phyloP scores from a whole-genome alignment of 352 stramenopile species.

The Phytophthora europaea region DNA sequence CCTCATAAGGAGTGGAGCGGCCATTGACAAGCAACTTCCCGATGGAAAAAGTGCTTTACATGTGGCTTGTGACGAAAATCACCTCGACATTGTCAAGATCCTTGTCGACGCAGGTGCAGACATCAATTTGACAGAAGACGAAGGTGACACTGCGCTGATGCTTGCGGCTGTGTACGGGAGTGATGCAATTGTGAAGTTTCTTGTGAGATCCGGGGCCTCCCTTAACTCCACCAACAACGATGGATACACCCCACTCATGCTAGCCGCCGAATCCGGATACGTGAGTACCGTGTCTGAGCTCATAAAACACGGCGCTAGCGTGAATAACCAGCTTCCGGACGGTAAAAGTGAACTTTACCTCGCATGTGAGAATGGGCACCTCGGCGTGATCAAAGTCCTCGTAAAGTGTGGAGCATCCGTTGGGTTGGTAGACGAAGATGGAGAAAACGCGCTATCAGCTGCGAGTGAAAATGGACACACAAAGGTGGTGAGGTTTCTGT shows the following conservation, averaged over 20 bases:
- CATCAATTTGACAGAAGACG: background rate
- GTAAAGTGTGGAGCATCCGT: background rate
- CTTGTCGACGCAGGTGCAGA: background rate
- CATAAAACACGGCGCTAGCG: background rate
- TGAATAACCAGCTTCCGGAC: background rate
- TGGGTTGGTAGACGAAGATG: background rate
- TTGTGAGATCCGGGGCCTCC: background rate
- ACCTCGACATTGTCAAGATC: background rate
- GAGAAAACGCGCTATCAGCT: background rate
- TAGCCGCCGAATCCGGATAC: background rate
- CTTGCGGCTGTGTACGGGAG: background rate
- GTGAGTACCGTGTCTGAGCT: background rate
- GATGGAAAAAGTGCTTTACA: background rate
- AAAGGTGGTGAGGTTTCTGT: background rate
- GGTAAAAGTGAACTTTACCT: background rate
- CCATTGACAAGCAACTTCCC: background rate
- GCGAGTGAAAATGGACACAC: background rate
- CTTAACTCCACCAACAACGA: background rate
- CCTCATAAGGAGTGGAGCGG: background rate
- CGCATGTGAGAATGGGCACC: background rate
- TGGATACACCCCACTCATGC: conserved; percentile 1
- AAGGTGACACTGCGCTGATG: background rate
- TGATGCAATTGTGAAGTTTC: background rate
- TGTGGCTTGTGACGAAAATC: background rate
- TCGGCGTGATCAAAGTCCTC: background rate